These are phyloP conservation scores for Penicillium robsamsonii DNA, from an alignment of 495 filamentous ascomycete genomes.

Conservation along the genomic window DNA sequence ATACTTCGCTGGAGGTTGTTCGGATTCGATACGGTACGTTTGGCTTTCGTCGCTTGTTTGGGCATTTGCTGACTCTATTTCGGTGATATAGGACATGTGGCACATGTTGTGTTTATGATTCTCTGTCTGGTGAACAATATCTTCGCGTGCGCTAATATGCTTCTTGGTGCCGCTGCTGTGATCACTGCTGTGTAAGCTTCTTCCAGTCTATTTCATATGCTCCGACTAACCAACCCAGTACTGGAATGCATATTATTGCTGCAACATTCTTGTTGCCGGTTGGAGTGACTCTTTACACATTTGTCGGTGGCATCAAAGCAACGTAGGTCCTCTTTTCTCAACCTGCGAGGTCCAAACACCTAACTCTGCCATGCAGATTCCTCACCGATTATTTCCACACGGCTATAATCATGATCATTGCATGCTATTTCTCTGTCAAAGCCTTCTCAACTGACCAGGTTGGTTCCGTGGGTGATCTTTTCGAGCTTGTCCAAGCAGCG, in stretches of 20 bases:
- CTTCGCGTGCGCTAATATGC: conserved; percentile 45
- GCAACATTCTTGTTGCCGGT: conserved; percentile 44
- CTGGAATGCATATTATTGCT: conserved; percentile 48
- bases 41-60: not conserved
- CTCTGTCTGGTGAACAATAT: conserved; percentile 45
- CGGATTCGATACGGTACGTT: conserved; percentile 29
- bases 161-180: conserved; percentile 41
- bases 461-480: conserved; percentile 43
- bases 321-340: conserved; percentile 28
- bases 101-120: conserved; percentile 45
- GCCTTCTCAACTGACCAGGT: conserved; percentile 37
- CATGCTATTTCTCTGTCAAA: conserved; percentile 48
- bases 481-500: conserved; percentile 47
- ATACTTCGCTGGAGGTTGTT: conserved; percentile 45
- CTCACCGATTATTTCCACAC: conserved; percentile 47
- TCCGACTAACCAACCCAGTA: conserved; percentile 18
- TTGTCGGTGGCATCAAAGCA: conserved; percentile 49
- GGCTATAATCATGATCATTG: conserved; percentile 47
- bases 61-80: not conserved
- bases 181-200: conserved; percentile 35
- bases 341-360: not conserved
- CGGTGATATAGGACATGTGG: conserved; percentile 22
- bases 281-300: conserved; percentile 45
- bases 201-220: too few species aligned
- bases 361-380: conserved; percentile 30